A percentile compares a stretch with the other conserved stretches of the same genome.
Evolutionary conservation across 2,329 filamentous ascomycete genomes (phyloP).

Genomic region (Alternaria sp.): DNA sequence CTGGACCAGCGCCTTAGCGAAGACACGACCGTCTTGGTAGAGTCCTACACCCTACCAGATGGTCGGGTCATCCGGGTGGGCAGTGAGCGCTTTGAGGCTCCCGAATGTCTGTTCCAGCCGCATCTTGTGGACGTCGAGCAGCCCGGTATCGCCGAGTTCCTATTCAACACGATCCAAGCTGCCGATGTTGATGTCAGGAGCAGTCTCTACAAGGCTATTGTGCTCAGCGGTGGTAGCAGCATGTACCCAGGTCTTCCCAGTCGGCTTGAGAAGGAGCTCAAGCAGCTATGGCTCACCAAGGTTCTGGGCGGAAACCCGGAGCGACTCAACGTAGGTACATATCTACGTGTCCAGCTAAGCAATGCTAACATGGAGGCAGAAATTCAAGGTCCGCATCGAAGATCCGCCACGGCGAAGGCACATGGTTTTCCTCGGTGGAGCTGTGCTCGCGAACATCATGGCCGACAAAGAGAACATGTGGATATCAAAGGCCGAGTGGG

Average conservation of each 20-base stretch:
- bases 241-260: slow-evolving; percentile 98
- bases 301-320: slow-evolving; percentile 92
- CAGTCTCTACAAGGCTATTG: slow-evolving; percentile 95
- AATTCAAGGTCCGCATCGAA: slow-evolving; percentile 99
- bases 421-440: slow-evolving; percentile 99
- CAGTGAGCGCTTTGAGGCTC: slow-evolving; percentile 96
- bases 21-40: slow-evolving; percentile 95
- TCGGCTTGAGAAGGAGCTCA: slow-evolving; percentile 95
- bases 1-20: slow-evolving; percentile 95
- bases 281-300: slow-evolving; percentile 96
- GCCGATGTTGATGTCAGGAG: slow-evolving; percentile 95
- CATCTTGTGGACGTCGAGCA: slow-evolving; percentile 98
- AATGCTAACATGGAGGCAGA: slow-evolving; percentile 59
- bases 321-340: slow-evolving; percentile 71
- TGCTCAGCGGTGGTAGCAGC: slow-evolving; percentile 94
- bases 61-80: slow-evolving; percentile 95
- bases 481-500: slow-evolving; percentile 97
- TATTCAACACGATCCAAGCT: slow-evolving; percentile 98
- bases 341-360: slow-evolving; percentile 8
- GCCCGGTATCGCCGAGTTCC: slow-evolving; percentile 92
- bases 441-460: slow-evolving; percentile 98
- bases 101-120: slow-evolving; percentile 97
- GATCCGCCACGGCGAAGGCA: slow-evolving; percentile 94
- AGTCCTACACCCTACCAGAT: slow-evolving; percentile 96
- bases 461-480: slow-evolving; percentile 99